These are phyloP conservation scores for Zasmidium citrigriseum DNA, from an alignment of 2,329 filamentous ascomycete genomes.

Conservation along the genomic window DNA sequence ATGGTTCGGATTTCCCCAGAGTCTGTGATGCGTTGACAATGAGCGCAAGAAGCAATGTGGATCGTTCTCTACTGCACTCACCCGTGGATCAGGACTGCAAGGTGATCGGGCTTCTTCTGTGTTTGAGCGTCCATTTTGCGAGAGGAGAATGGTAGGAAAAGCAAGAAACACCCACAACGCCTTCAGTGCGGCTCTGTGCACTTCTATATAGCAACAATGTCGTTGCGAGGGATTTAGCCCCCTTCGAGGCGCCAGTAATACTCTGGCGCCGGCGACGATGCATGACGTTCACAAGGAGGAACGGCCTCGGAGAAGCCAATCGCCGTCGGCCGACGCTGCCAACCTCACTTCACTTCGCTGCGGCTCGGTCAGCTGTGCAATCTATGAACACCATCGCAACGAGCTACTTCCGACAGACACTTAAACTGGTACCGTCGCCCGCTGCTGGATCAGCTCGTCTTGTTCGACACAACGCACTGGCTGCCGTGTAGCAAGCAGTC, in stretches of 20 bases:
- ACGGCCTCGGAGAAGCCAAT: background rate
- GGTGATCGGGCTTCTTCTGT: slow-evolving; percentile 55
- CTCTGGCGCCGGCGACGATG: background rate
- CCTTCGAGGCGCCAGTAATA: background rate
- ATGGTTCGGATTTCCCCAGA: slow-evolving; percentile 80
- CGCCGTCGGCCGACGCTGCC: background rate
- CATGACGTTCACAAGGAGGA: background rate
- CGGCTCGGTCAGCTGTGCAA: background rate
- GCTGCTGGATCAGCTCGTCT: background rate
- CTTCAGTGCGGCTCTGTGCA: slow-evolving; percentile 3
- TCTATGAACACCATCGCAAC: background rate
- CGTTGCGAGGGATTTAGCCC: background rate
- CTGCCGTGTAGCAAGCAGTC: background rate
- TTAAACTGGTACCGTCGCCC: background rate
- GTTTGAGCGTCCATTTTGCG: slow-evolving; percentile 12
- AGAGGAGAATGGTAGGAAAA: background rate
- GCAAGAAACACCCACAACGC: slow-evolving; percentile 12
- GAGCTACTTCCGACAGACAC: background rate
- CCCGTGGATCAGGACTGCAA: slow-evolving; percentile 77
- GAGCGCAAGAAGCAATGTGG: slow-evolving; percentile 1
- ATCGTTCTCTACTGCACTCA: slow-evolving; percentile 44
- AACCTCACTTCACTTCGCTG: background rate
- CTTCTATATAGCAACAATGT: background rate
- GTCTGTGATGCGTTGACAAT: slow-evolving; percentile 40
- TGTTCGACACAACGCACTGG: background rate